Evolutionary conservation across 2,329 filamentous ascomycete species (phyloP).

Genomic region (Sporothrix humicola): DNA sequence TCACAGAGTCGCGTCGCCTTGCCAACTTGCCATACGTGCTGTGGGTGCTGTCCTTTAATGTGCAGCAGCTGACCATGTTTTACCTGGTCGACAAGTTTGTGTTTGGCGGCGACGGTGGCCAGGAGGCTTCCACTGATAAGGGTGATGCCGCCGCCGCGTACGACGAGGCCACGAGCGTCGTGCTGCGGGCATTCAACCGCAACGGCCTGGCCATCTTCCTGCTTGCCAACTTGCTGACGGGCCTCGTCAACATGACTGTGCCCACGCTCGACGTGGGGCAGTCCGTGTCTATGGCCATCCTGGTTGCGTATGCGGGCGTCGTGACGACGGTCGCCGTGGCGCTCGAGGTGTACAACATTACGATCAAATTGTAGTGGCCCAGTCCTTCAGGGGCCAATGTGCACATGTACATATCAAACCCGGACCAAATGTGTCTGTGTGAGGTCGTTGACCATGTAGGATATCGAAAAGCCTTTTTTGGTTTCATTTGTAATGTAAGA

Average conservation of each 20-base stretch:
- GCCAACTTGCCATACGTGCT: slow-evolving; percentile 93
- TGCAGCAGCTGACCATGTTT: slow-evolving; percentile 78
- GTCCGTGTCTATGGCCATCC: slow-evolving; percentile 70
- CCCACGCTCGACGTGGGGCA: slow-evolving; percentile 76
- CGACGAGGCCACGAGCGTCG: slow-evolving; percentile 73
- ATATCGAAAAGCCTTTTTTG: not conserved
- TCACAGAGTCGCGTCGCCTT: slow-evolving; percentile 82
- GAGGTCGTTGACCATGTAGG: not conserved
- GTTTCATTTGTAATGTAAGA: not conserved
- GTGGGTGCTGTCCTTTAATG: slow-evolving; percentile 93
- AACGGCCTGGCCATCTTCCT: slow-evolving; percentile 88
- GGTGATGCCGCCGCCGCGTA: slow-evolving; percentile 68
- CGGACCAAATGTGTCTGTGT: not conserved
- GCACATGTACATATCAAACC: not conserved
- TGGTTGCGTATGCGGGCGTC: slow-evolving; percentile 72
- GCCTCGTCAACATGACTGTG: slow-evolving; percentile 84
- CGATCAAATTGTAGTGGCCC: slow-evolving; percentile 68
- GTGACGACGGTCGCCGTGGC: slow-evolving; percentile 71
- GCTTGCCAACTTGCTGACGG: slow-evolving; percentile 86
- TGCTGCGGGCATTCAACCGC: slow-evolving; percentile 84
- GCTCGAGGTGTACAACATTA: slow-evolving; percentile 69
- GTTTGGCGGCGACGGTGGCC: slow-evolving; percentile 69
- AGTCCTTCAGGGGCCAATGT: not conserved
- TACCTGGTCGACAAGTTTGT: slow-evolving; percentile 77
- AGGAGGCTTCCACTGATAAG: slow-evolving; percentile 61